phyloP scores from a whole-genome alignment of 345 rosid genomes.

The Noccaea caerulescens region DNA sequence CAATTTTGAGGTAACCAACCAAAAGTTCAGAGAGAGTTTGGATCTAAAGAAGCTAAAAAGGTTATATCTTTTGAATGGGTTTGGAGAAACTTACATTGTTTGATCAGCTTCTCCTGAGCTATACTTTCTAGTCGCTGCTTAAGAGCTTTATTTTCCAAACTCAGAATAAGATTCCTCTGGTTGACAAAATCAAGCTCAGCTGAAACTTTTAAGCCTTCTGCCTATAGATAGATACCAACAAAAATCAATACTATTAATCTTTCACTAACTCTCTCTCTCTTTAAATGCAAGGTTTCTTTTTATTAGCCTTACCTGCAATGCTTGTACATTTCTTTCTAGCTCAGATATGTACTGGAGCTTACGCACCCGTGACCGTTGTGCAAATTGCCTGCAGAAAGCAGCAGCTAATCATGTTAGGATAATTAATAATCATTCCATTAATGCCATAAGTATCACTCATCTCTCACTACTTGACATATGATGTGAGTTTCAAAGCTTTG shows the following conservation, averaged over 20 bases:
- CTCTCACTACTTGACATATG: neutral
- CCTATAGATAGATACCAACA: constrained; percentile 48
- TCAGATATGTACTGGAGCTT: constrained; percentile 99
- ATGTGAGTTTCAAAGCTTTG: neutral
- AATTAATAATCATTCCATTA: neutral
- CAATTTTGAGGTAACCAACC: neutral
- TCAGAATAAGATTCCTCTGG: constrained; percentile 76
- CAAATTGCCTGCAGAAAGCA: constrained; percentile 77
- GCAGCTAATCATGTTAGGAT: constrained; percentile 32
- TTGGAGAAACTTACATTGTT: constrained; percentile 62
- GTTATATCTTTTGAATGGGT: neutral
- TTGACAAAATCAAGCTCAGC: constrained; percentile 91
- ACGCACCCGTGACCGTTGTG: constrained; percentile 96
- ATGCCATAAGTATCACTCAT: constrained; percentile 4
- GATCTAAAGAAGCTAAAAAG: neutral
- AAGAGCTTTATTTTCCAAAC: constrained; percentile 91
- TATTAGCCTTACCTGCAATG: constrained; percentile 70
- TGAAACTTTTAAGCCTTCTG: constrained; percentile 77
- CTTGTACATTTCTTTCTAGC: constrained; percentile 94
- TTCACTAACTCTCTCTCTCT: constrained; percentile 23
- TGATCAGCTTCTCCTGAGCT: constrained; percentile 82
- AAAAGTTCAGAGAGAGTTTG: neutral
- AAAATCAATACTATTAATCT: neutral
- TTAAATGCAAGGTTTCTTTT: neutral
- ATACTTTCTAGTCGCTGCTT: constrained; percentile 78